Evolutionary conservation across 805 yeast species (phyloP), one percentile per base, ranked within the genome.

Genomic region (Candida endomychidarum): DNA sequence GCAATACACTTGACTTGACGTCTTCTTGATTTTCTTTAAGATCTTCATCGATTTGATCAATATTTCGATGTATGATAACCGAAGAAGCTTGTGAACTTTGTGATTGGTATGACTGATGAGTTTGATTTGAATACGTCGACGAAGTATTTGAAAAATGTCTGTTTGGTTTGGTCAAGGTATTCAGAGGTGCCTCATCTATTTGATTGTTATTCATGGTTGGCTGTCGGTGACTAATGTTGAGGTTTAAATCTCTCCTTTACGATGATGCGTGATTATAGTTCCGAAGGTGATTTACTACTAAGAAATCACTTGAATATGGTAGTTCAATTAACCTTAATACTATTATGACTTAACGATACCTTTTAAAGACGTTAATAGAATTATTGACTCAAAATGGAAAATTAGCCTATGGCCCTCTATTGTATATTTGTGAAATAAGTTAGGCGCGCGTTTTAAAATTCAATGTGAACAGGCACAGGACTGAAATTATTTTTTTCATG

Each of bases 1-100:
- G 62, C 20, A 69, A 52, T 20, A 69, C 73, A 21, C 54, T 50
- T 41, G 62, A 57, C 41, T 58, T 61, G 30, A 65, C 50, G 29
- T 49, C 58, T n/a, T 18, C n/a, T 10, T 4, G 14, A 21, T 32
- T 22, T 11, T 28, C 28, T 15, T 29, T 28, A 10, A 29, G 8
- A 18, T 21, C 29, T 10, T n/a, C 23, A 37, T 23, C 12, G 15
- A 5, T 63, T 18, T 53, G 30, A 20, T 57, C 57, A 34, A 48
- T 34, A 37, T 38, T 45, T 36, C 43, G 46, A 46, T 52, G 45
- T 27, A 52, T 40, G 5, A 52, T 40, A 5, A 54, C 53, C 3
- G 55, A 50, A 2, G 52, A 46, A 7, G 24, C 54, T 18, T 33
- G 42, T 9, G 42, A 49, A 24, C 50, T 31, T 22, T 35, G 42